These are phyloP conservation scores for Talaromyces borbonicus DNA, from an alignment of 495 filamentous ascomycete genomes.

Conservation along the genomic window DNA sequence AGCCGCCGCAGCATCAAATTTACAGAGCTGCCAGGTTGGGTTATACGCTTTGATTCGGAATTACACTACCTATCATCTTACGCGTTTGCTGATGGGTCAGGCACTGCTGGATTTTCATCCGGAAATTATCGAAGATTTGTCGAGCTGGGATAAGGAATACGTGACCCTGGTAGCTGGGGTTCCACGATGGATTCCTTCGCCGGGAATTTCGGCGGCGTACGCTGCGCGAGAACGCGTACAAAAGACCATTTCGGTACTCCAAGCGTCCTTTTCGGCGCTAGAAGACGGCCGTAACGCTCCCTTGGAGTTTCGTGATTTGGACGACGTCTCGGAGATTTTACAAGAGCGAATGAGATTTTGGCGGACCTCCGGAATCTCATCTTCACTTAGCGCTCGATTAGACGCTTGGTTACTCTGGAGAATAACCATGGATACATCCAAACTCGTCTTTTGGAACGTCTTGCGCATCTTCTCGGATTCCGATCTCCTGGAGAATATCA, in stretches of 20 bases:
- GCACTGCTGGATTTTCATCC: conserved; percentile 47
- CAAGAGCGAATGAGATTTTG: conserved; percentile 33
- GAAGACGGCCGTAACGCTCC: conserved; percentile 37
- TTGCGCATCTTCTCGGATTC: conserved; percentile 41
- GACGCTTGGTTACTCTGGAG: conserved; percentile 43
- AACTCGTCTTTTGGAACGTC: conserved; percentile 47
- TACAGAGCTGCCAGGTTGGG: conserved; percentile 35
- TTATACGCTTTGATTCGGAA: conserved; percentile 44
- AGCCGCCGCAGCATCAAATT: conserved; percentile 17
- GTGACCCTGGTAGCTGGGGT: conserved; percentile 39
- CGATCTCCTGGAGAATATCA: conserved; percentile 35
- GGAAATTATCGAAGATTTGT: conserved; percentile 41
- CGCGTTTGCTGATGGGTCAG: conserved; percentile 43
- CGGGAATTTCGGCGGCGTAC: conserved; percentile 38
- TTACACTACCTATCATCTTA: conserved; percentile 43
- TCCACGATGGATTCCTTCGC: conserved; percentile 42
- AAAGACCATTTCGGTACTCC: conserved; percentile 35
- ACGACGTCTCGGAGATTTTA: conserved; percentile 41
- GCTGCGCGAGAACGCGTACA: conserved; percentile 42
- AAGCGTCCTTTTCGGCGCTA: conserved; percentile 37
- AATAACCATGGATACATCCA: conserved; percentile 40
- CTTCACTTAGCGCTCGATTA: conserved; percentile 22
- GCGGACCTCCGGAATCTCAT: conserved; percentile 22
- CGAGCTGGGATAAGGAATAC: conserved; percentile 45
- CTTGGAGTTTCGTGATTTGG: conserved; percentile 41